A percentile compares a stretch with the other conserved stretches of the same genome.
phyloP scores from a whole-genome alignment of 306 rosid species.

The Quercus berberidifolia region DNA sequence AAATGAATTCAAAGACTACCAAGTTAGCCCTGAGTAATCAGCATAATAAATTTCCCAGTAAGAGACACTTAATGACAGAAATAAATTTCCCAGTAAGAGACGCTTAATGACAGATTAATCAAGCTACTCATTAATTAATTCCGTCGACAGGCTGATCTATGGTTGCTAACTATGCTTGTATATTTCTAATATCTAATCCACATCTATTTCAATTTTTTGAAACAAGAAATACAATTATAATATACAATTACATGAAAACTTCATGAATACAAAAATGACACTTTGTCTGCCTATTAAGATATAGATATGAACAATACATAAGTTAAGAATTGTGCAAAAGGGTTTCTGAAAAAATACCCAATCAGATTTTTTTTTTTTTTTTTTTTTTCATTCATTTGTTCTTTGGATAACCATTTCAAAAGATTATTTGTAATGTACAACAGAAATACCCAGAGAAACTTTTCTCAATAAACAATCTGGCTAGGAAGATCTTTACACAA shows the following conservation, averaged over 20 bases:
- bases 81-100: neutral
- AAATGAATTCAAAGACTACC: neutral
- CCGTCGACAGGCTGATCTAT: neutral
- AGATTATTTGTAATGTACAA: neutral
- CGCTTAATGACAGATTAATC: neutral
- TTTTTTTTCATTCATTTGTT: neutral
- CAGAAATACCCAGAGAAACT: constrained; percentile 8
- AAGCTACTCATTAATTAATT: neutral
- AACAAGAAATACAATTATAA: neutral
- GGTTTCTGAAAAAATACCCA: neutral
- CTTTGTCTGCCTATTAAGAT: neutral
- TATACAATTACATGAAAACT: neutral
- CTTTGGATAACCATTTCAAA: neutral
- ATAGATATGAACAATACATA: neutral
- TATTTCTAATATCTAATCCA: neutral
- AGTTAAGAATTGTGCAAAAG: neutral
- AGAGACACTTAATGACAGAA: neutral
- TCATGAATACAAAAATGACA: neutral
- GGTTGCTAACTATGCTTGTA: neutral
- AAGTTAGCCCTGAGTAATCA: neutral
- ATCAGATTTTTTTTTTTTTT: neutral
- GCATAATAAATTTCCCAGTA: neutral
- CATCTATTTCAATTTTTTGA: neutral
- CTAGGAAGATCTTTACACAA: neutral
- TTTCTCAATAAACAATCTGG: neutral